phyloP scores from a whole-genome alignment of 805 yeast genomes.

The Cephaloascus albidus region DNA sequence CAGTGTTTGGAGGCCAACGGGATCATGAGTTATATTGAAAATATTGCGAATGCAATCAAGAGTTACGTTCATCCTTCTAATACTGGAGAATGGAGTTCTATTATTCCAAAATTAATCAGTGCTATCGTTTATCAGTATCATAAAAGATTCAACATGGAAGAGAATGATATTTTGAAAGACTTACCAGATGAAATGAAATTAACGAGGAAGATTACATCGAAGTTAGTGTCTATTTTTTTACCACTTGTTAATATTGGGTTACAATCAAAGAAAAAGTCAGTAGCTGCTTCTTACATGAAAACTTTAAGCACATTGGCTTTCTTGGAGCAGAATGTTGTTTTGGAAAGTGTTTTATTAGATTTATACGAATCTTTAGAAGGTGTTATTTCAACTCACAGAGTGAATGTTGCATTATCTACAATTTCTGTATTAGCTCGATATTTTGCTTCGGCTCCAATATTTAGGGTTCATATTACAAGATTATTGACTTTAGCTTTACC shows the following conservation, averaged over 20 bases:
- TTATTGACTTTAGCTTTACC: constrained; percentile 61
- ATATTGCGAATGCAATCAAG: constrained; percentile 57
- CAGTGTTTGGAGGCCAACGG: constrained; percentile 28
- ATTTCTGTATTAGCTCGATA: constrained; percentile 57
- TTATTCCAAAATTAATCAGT: constrained; percentile 57
- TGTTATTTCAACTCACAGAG: constrained; percentile 71
- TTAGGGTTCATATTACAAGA: constrained; percentile 72
- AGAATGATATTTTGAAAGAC: constrained; percentile 15
- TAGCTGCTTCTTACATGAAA: constrained; percentile 48
- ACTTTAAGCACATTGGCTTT: constrained; percentile 57
- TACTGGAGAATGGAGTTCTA: constrained; percentile 76
- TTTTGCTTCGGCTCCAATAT: constrained; percentile 53
- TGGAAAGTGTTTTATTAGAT: constrained; percentile 53
- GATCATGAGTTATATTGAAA: constrained; percentile 40
- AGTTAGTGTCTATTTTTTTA: constrained; percentile 42
- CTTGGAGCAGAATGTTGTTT: constrained; percentile 43
- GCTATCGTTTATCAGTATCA: constrained; percentile 53
- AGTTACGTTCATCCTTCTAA: constrained; percentile 92
- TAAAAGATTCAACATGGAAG: constrained; percentile 44
- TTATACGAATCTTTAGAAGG: constrained; percentile 68
- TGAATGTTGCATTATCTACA: constrained; percentile 61
- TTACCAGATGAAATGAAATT: constrained; percentile 23
- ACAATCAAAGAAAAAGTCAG: constrained; percentile 60
- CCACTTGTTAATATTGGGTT: constrained; percentile 59
- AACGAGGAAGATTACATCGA: constrained; percentile 21